phyloP scores from a whole-genome alignment of 2,329 filamentous ascomycete species.

The Aspergillus fumigatiaffinis region DNA sequence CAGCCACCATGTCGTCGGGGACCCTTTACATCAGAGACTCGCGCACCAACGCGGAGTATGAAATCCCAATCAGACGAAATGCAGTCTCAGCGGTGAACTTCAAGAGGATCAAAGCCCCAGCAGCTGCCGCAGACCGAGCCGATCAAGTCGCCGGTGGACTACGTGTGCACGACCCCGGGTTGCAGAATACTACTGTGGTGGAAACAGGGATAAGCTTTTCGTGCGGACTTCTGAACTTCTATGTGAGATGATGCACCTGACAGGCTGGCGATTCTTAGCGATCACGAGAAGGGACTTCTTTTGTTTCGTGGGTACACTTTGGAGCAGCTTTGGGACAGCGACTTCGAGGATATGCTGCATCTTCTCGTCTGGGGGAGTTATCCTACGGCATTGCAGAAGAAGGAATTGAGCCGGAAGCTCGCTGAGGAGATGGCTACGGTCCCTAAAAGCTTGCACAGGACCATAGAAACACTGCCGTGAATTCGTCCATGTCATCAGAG shows the following conservation, averaged over 20 bases:
- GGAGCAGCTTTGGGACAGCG: slow-evolving; percentile 26
- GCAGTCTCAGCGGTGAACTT: slow-evolving; percentile 26
- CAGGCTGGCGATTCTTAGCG: slow-evolving; percentile 12
- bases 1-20: slow-evolving; percentile 13
- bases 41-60: slow-evolving; percentile 24
- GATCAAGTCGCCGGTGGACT: slow-evolving; percentile 26
- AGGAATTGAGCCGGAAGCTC: slow-evolving; percentile 16
- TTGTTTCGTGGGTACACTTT: slow-evolving; percentile 28
- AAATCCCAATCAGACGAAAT: slow-evolving; percentile 27
- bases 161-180: slow-evolving; percentile 31
- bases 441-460: slow-evolving; percentile 18
- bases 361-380: slow-evolving; percentile 28
- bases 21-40: slow-evolving; percentile 24
- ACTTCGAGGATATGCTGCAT: slow-evolving; percentile 32
- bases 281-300: slow-evolving; percentile 24
- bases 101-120: slow-evolving; percentile 22
- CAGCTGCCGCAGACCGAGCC: slow-evolving; percentile 11
- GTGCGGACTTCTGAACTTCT: slow-evolving; percentile 12
- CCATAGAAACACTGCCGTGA: slow-evolving; percentile 25
- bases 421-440: slow-evolving; percentile 19
- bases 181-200: slow-evolving; percentile 31
- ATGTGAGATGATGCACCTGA: background rate
- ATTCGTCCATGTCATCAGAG: background rate
- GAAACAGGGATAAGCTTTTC: slow-evolving; percentile 30
- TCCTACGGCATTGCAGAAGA: slow-evolving; percentile 20